Base-by-base conservation (phyloP, 352 stramenopile genomes). In the Phytophthora tentaculata region DNA sequence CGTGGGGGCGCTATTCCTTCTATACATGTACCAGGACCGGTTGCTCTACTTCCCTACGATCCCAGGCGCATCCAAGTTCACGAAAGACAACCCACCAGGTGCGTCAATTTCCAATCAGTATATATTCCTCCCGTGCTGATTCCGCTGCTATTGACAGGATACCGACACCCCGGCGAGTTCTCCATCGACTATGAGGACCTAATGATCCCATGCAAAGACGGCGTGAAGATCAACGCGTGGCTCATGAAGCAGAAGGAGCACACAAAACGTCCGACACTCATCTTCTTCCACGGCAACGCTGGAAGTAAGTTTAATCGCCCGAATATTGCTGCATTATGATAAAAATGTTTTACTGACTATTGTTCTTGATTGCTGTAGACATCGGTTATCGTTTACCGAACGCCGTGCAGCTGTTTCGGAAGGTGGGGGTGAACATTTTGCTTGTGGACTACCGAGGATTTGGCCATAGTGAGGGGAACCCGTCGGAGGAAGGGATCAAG, bases 251-350 rank as follows among this genome's bases (percentile, higher is more conserved):
- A 97, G 48, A 80, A 77, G 3, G 64, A 88, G n/a, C 70, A 78
- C 56, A 59, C 51, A 8, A 61, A 9, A 13, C 63, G 82, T 1
- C 88, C 92, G 26, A 99, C 96, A 10, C 76, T 99, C 53, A 83
- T 99, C 29, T 99, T 98, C 59, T 98, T 98, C 74, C 96, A 99
- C 51, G 96, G 93, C 64, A 98, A 98, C 71, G 94, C 96, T 19
- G 94, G 93, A 73, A 95, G 88, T 96, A 69, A 60, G 78, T 79
- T 45, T 1, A n/a, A 6, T 39, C 5, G 14, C 9, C n/a, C 2
- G 26, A 8, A 16, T 58, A 24, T 17, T 49, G 16, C 17, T n/a
- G 41, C 19, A 20, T 32, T 45, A n/a, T 14, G 23, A 9, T 48
- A 24, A 14, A 45, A 50, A 22, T 13, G 10, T 26, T 24, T 19